phyloP scores from a whole-genome alignment of 371 early-diverging fungal species.

The Mortierella sp. region DNA sequence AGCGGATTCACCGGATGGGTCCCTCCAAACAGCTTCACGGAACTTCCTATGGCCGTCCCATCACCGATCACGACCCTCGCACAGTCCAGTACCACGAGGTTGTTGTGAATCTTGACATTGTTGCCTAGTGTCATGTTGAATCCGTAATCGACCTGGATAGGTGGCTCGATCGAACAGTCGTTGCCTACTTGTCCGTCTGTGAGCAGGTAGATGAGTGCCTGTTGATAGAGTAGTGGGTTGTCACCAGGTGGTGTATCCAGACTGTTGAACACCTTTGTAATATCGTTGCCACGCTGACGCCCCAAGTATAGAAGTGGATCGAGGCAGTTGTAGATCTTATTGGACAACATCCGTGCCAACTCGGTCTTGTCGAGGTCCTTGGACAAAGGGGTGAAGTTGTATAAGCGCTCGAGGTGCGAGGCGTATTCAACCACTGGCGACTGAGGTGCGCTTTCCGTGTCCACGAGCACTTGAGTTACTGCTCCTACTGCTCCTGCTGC shows the following conservation, averaged over 20 bases:
- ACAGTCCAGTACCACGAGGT: conserved; percentile 72
- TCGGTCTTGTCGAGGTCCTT: conserved; percentile 7
- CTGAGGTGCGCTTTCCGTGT: background rate
- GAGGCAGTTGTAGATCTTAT: conserved; percentile 64
- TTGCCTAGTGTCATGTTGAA: conserved; percentile 72
- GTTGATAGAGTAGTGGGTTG: conserved; percentile 26
- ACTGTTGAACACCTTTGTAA: conserved; percentile 58
- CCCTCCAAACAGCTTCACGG: conserved; percentile 58
- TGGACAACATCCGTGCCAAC: conserved; percentile 50
- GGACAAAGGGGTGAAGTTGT: conserved; percentile 17
- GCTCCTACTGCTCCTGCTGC: too few relatives aligned
- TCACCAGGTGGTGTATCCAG: too few relatives aligned
- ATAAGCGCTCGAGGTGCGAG: background rate
- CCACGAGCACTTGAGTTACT: too few relatives aligned
- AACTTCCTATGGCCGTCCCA: conserved; percentile 71
- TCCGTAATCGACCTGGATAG: conserved; percentile 76
- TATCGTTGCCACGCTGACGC: conserved; percentile 54
- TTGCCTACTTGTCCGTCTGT: conserved; percentile 60
- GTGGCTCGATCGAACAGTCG: conserved; percentile 61
- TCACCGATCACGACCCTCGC: conserved; percentile 71
- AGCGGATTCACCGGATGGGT: too few relatives aligned
- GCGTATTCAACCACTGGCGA: conserved; percentile 16
- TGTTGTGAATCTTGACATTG: conserved; percentile 63
- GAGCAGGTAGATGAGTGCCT: conserved; percentile 56
- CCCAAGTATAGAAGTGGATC: conserved; percentile 63